Evolutionary conservation across 805 yeast species (phyloP), one percentile per base, ranked within the genome.

Genomic region (Saccharomycopsis olivae): DNA sequence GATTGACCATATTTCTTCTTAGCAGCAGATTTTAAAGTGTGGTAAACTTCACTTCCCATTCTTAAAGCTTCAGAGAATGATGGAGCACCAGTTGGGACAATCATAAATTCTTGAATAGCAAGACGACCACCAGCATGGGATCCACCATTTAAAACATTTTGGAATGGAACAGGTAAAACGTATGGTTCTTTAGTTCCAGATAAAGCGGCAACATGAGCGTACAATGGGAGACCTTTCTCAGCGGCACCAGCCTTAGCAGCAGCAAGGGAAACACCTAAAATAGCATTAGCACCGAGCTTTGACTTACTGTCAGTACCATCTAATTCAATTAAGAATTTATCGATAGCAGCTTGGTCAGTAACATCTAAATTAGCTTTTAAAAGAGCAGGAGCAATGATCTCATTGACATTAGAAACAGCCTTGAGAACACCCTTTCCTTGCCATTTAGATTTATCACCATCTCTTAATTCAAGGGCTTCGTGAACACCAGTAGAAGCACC

Each of bases 401-500:
- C 76, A 73, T 89, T 89, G 60, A 89, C 97, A 72, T 89, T 89
- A 65, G 83, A 78, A 64, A 89, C 95, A 54, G 98, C 98, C 69
- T 86, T 87, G 63, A 75, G 61, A 53, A 89, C 98, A 82, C 97
- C 98, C 79, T 89, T 92, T 65, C 98, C 98, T 62, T 77, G 73
- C 98, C 98, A 89, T 69, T 85, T 84, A 62, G 92, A 69, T 71
- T 86, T 84, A 77, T 92, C 98, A 58, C 85, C 92, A 64, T 89
- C 98, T 76, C 98, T 87, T 68, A 89, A 77, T 75, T 89, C 98
- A 56, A 88, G 71, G 56, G 98, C 98, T 76, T 92, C 98, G 69
- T 86, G 95, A 66, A 83, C 66, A 80, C 98, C 98, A 51, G 98
- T 92, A 60, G 97, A 89, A 53, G 98, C 98, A 72, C 98, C 98